Base-by-base conservation (phyloP, 768 basidiomycete genomes). In the Lyophyllum decastes region DNA sequence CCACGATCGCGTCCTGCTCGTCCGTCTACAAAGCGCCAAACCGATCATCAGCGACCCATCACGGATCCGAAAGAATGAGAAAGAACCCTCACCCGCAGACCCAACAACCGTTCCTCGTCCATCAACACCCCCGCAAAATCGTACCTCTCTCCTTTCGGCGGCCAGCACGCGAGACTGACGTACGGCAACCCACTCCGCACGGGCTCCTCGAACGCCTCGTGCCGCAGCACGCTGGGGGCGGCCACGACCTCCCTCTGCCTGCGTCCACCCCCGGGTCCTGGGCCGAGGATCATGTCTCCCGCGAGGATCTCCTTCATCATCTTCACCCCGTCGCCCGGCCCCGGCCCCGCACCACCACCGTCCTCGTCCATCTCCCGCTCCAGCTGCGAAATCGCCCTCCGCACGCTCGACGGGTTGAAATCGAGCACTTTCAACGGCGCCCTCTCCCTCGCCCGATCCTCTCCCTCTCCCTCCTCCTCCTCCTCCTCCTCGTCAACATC, bases 31-130 rank as follows among this genome's bases (percentile, higher is more conserved):
- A 34, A 17, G 33, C 33, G 24, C 14, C 34, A 21, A 21, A n/a
- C 17, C 49, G 21, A 55, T n/a, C n/a, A n/a, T n/a, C n/a, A n/a
- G n/a, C n/a, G n/a, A n/a, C n/a, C n/a, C n/a, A n/a, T n/a, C n/a
- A 19, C 14, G 2, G 10, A 21, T 21, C 34, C 52, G 24, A 24
- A 25, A 21, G 45, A 48, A 38, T 21, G 17, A 45, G 21, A 38
- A 19, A 14, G 19, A 33, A 34, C 9, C 70, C 74, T 34, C 57
- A 76, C 74, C 50, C 57, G 59, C 24, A 76, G 61, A 8, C 75
- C 76, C 33, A 79, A 47, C 8, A 79, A 60, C 61, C 76, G 69
- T 56, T 78, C 73, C 60, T 79, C 78, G 35, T 78, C 78, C 66
- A 78, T 66, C 45, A 79, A 58, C 19, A 77, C 62, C 2, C 74